phyloP scores from a whole-genome alignment of 2,329 filamentous ascomycete genomes.

The Fusarium bactridioides region DNA sequence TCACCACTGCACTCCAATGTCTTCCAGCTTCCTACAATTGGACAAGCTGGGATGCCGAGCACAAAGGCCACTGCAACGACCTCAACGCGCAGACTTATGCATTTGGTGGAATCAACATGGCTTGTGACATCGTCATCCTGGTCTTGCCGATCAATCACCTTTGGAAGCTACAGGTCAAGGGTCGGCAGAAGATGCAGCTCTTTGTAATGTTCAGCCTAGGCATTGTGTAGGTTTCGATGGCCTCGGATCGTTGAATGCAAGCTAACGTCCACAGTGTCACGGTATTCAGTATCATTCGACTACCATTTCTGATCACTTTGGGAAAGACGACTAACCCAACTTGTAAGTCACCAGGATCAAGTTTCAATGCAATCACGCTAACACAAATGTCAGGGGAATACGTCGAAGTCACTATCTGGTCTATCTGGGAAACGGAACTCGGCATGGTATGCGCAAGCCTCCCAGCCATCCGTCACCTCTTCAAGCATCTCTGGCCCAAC shows the following conservation, averaged over 20 bases:
- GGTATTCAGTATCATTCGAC: slow-evolving; percentile 27
- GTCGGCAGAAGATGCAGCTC: slow-evolving; percentile 26
- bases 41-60: slow-evolving; percentile 28
- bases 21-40: slow-evolving; percentile 27
- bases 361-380: background rate
- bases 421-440: slow-evolving; percentile 35
- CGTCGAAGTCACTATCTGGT: slow-evolving; percentile 33
- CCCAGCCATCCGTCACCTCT: slow-evolving; percentile 31
- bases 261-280: slow-evolving; percentile 17
- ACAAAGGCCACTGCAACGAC: slow-evolving; percentile 24
- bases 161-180: slow-evolving; percentile 25
- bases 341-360: background rate
- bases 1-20: slow-evolving; percentile 28
- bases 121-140: slow-evolving; percentile 20
- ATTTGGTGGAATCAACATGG: slow-evolving; percentile 32
- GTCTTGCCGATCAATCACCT: slow-evolving; percentile 23
- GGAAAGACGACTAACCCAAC: slow-evolving; percentile 28
- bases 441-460: slow-evolving; percentile 35
- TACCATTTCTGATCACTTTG: slow-evolving; percentile 23
- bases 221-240: background rate
- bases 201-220: slow-evolving; percentile 33
- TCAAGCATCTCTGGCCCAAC: slow-evolving; percentile 33
- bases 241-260: accelerated
- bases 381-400: slow-evolving; percentile 10
- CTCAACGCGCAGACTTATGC: slow-evolving; percentile 32